Conservation (phyloP, 148 eudicot species). For the Mesembryanthemum crystallinum region DNA sequence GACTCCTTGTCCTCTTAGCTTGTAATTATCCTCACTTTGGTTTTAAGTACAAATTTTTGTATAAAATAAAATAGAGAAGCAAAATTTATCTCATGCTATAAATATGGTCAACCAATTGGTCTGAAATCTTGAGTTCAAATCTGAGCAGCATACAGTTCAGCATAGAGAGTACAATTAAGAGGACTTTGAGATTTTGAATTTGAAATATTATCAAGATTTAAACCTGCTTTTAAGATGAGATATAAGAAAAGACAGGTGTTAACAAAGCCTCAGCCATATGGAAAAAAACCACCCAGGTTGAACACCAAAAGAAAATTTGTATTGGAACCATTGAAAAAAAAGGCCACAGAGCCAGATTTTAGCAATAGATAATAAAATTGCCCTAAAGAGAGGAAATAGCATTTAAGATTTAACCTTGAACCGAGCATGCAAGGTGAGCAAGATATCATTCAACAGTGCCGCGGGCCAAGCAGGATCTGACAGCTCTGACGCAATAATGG, state of each 20-base stretch:
- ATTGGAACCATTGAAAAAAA: neutral
- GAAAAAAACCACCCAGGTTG: neutral
- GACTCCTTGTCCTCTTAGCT: too few relatives aligned
- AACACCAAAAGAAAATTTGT: neutral
- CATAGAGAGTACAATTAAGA: neutral
- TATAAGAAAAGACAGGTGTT: neutral
- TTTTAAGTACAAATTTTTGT: too few relatives aligned
- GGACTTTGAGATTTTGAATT: neutral
- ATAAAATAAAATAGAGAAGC: too few relatives aligned
- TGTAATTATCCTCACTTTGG: too few relatives aligned
- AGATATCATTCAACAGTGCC: conserved; percentile 80
- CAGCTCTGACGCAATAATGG: conserved; percentile 95
- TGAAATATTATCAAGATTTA: neutral
- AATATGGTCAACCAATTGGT: too few relatives aligned
- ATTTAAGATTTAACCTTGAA: conserved; percentile 61
- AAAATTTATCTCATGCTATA: too few relatives aligned
- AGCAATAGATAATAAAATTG: neutral
- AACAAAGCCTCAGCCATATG: neutral
- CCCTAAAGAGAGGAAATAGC: neutral
- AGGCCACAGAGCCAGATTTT: neutral
- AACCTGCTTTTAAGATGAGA: neutral
- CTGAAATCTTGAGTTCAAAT: neutral
- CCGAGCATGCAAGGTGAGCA: conserved; percentile 98
- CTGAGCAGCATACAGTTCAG: conserved; percentile 2
- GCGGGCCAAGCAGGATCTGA: conserved; percentile 99